Percentiles rank a stretch among this genome's conserved stretches.
Evolutionary conservation across 2,329 filamentous ascomycete genomes (phyloP).

Genomic region (Coniochaeta sp.): DNA sequence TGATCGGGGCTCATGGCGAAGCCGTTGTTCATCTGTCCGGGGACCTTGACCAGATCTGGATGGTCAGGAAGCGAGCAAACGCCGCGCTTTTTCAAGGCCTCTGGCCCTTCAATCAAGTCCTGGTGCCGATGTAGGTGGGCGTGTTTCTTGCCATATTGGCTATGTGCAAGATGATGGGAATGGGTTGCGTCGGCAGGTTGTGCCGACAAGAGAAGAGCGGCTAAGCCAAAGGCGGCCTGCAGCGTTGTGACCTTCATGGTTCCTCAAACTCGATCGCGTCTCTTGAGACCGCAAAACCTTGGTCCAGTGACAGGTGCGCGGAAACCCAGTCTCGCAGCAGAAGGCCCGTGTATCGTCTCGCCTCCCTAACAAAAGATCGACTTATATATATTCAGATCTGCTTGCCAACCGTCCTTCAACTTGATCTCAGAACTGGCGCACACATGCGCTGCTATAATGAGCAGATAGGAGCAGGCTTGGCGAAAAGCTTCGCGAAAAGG

Average conservation of each 20-base stretch:
- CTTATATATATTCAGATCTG: not conserved
- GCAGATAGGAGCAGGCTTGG: not conserved
- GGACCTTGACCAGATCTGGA: constrained; percentile 59
- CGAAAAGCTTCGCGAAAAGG: not conserved
- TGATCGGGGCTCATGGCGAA: constrained; percentile 77
- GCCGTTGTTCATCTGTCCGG: constrained; percentile 60
- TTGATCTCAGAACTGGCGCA: not conserved
- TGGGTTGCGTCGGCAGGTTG: constrained; percentile 28
- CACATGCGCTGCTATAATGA: not conserved
- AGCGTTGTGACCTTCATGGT: constrained; percentile 47
- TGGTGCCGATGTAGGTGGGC: constrained; percentile 10
- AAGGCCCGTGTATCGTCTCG: not conserved
- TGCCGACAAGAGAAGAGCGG: constrained; percentile 36
- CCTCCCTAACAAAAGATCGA: not conserved
- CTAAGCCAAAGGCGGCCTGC: constrained; percentile 41
- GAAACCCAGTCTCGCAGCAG: constrained; percentile 6
- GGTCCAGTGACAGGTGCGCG: not conserved
- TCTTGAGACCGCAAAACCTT: not conserved
- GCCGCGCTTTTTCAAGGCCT: constrained; percentile 41
- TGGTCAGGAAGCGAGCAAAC: constrained; percentile 60
- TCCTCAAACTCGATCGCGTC: constrained; percentile 8
- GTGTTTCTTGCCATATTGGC: constrained; percentile 18
- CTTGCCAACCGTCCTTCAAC: not conserved
- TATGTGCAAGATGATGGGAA: constrained; percentile 30
- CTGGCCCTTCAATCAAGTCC: constrained; percentile 11